phyloP scores from a whole-genome alignment of 768 basidiomycete genomes.

The Cantharellus anzutake region DNA sequence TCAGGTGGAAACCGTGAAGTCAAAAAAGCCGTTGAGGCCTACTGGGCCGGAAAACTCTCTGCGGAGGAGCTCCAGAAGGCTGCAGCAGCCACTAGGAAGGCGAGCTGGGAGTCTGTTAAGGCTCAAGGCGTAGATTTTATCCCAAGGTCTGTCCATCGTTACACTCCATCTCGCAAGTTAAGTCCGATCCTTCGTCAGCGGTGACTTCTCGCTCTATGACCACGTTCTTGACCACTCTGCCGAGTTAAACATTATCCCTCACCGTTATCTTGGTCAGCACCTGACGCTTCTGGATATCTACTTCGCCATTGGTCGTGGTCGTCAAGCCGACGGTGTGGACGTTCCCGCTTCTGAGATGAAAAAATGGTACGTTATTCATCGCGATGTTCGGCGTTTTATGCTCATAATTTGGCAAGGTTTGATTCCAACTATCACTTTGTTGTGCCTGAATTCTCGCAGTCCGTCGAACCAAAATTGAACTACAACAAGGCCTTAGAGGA shows the following conservation, averaged over 20 bases:
- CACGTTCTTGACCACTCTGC: conserved; percentile 95
- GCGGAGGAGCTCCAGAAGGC: conserved; percentile 76
- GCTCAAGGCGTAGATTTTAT: conserved; percentile 71
- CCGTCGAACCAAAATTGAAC: conserved; percentile 84
- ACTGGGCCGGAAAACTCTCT: conserved; percentile 87
- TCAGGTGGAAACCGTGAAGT: conserved; percentile 84
- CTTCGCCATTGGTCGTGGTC: conserved; percentile 98
- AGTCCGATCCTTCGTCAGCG: conserved; percentile 30
- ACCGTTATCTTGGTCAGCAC: conserved; percentile 74
- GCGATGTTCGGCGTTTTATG: conserved; percentile 7
- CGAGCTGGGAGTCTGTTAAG: conserved; percentile 77
- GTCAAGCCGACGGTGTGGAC: conserved; percentile 86
- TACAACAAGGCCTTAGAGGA: conserved; percentile 91
- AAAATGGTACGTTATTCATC: conserved; percentile 56
- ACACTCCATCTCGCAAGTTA: conserved; percentile 9
- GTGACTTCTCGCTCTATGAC: conserved; percentile 97
- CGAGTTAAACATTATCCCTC: conserved; percentile 91
- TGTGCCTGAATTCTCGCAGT: conserved; percentile 85
- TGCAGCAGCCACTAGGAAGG: conserved; percentile 73
- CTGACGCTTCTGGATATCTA: conserved; percentile 85
- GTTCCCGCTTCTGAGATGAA: conserved; percentile 98
- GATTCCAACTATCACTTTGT: conserved; percentile 99
- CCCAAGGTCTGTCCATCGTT: conserved; percentile 44
- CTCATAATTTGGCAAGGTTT: conserved; percentile 37
- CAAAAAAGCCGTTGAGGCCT: conserved; percentile 95